Evolutionary conservation across 345 rosid species (phyloP).

Genomic region (Hevea brasiliensis): DNA sequence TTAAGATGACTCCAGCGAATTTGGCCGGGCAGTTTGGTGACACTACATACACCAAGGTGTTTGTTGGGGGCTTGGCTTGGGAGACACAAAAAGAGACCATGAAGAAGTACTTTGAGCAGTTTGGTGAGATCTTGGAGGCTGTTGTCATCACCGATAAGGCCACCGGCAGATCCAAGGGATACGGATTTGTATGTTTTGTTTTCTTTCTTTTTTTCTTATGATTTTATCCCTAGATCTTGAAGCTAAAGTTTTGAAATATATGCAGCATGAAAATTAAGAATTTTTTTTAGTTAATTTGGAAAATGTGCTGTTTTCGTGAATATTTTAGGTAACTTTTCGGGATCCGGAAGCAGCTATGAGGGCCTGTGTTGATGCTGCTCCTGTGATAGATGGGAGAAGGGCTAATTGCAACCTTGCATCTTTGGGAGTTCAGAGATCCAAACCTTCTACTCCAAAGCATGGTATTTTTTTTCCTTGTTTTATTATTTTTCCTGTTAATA

Average conservation of each 20-base stretch:
- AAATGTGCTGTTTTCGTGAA: constrained; percentile 4
- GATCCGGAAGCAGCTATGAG: constrained; percentile 94
- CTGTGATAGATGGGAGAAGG: constrained; percentile 96
- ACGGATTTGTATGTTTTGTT: constrained; percentile 77
- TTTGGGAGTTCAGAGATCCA: constrained; percentile 93
- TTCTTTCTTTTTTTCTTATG: background rate
- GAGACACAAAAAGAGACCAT: constrained; percentile 93
- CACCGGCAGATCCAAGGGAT: constrained; percentile 98
- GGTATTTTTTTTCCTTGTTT: constrained; percentile 39
- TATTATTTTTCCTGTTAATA: background rate
- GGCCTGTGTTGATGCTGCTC: constrained; percentile 91
- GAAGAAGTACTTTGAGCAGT: constrained; percentile 92
- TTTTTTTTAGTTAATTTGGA: constrained; percentile 4
- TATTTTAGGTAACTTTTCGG: constrained; percentile 77
- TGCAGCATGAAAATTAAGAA: background rate
- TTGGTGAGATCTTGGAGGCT: constrained; percentile 97
- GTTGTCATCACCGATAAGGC: constrained; percentile 97
- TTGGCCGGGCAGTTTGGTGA: constrained; percentile 71
- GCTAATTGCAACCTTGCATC: constrained; percentile 97
- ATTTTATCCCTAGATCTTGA: constrained; percentile 17
- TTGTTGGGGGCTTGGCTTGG: constrained; percentile 99
- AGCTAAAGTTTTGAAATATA: constrained; percentile 2
- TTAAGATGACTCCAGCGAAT: constrained; percentile 46
- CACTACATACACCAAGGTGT: constrained; percentile 90
- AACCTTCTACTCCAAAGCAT: constrained; percentile 89